Evolutionary conservation across 176 grass and related monocot species (phyloP), one percentile per base, ranked within the genome.

Genomic region (Microstegium vimineum): DNA sequence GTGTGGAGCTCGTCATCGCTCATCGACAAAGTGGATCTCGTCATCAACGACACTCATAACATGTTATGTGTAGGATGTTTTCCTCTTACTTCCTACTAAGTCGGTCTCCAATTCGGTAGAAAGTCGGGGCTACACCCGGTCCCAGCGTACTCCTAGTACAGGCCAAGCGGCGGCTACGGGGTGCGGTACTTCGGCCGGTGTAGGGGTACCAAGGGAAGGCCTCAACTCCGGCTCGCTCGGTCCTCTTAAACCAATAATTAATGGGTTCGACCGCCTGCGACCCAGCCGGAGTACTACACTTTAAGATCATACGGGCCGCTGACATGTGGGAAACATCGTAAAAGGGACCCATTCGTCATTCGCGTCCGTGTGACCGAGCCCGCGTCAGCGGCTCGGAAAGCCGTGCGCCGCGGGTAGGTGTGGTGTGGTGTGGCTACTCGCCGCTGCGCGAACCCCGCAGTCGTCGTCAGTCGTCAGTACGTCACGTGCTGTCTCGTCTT

Each of bases 381-480:
- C 22, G 69, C 34, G 69, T 46, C 15, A 52, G 0, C 15, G 8
- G 62, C 72, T 8, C 12, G 8, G 52, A 30, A 42, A 57, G 43
- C 13, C 25, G 27, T 31, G 63, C 56, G 47, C 16, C 15, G 10
- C 28, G 78, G 52, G 11, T 54, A 5, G 80, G 33, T 9, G 80
- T 1, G n/a, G n/a, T n/a, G n/a, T n/a, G 49, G 52, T 79, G 79
- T 40, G 70, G 38, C 83, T 71, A 45, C 83, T 77, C 87, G 83
- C 83, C 87, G 87, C 87, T 57, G 77, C 82, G 82, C 81, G 56
- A 10, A 2, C 1, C 25, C n/a, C 18, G 69, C 62, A 20, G 11
- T 22, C 28, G 62, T 59, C 38, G 37, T 14, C 7, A 4, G 16
- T 17, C 0, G 37, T 17, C 25, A 27, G 32, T 17, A 14, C 28